Conservation (phyloP, 768 basidiomycete genomes). For the Suillus subalutaceus region DNA sequence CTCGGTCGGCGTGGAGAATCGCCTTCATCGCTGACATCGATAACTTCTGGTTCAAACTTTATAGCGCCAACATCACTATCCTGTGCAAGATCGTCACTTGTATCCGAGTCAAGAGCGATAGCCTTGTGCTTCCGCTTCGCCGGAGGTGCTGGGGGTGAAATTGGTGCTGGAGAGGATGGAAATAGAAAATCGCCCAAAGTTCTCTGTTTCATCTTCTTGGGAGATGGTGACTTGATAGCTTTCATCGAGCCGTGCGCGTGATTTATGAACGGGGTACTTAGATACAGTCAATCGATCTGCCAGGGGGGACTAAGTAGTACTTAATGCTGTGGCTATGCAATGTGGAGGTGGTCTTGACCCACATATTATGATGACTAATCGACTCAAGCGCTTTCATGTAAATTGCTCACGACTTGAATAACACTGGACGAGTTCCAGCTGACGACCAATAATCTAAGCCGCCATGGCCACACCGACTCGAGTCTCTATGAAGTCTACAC, state of each 20-base stretch:
- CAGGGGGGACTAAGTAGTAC: neutral
- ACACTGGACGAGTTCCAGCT: neutral
- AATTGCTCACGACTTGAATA: neutral
- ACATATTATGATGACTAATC: neutral
- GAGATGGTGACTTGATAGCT: conserved; percentile 16
- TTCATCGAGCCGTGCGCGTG: conserved; percentile 16
- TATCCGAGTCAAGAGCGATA: conserved; percentile 18
- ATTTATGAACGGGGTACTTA: neutral
- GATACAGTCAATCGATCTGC: neutral
- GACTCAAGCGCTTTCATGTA: neutral
- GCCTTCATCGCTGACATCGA: conserved; percentile 28
- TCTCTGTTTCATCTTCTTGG: conserved; percentile 43
- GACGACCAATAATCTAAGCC: neutral
- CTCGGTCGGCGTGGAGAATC: conserved; percentile 27
- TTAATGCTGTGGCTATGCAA: neutral
- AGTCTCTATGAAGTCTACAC: conserved; percentile 8
- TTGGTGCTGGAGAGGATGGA: conserved; percentile 30
- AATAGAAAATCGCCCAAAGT: conserved; percentile 42
- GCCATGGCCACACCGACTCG: conserved; percentile 1
- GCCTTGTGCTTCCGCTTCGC: conserved; percentile 17
- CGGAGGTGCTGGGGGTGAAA: conserved; percentile 18
- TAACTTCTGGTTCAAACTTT: conserved; percentile 44
- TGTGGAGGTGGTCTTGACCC: neutral
- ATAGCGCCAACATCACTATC: conserved; percentile 56
- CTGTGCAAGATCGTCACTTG: conserved; percentile 27